Conservation (phyloP, 441 rosid genomes). For the Adansonia grandidieri region DNA sequence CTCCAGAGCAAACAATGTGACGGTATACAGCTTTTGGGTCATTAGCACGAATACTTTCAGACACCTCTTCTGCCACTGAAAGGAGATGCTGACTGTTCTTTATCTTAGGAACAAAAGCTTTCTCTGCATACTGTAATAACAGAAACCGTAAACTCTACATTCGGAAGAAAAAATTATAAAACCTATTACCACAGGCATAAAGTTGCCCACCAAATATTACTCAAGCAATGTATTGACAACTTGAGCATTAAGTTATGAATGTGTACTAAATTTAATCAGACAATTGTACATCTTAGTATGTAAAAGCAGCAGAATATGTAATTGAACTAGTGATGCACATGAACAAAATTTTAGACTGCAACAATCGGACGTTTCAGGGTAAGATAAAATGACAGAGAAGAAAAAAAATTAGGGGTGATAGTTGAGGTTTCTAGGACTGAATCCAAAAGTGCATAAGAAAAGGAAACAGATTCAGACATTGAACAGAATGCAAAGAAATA, state of each 20-base stretch:
- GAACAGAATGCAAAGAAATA: background rate
- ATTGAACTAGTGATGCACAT: background rate
- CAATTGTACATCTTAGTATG: background rate
- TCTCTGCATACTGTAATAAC: slow-evolving; percentile 74
- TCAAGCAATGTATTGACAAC: background rate
- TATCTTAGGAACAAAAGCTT: slow-evolving; percentile 62
- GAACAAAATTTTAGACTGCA: background rate
- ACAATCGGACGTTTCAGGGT: background rate
- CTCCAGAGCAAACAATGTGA: slow-evolving; percentile 71
- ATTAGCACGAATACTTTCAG: slow-evolving; percentile 73
- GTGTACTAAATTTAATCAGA: background rate
- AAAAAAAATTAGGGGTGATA: background rate
- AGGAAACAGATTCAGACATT: background rate
- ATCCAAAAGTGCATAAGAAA: background rate
- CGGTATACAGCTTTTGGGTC: slow-evolving; percentile 85
- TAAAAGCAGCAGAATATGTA: background rate
- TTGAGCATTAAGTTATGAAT: background rate
- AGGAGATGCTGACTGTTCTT: slow-evolving; percentile 57
- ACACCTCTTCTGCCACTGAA: slow-evolving; percentile 57
- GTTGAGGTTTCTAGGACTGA: background rate
- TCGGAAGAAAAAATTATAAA: background rate
- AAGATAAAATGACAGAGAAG: background rate
- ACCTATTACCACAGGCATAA: background rate
- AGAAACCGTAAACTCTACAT: slow-evolving; percentile 18
- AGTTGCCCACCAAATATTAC: background rate